phyloP scores from a whole-genome alignment of 352 stramenopile genomes.

The Pythium biforme region DNA sequence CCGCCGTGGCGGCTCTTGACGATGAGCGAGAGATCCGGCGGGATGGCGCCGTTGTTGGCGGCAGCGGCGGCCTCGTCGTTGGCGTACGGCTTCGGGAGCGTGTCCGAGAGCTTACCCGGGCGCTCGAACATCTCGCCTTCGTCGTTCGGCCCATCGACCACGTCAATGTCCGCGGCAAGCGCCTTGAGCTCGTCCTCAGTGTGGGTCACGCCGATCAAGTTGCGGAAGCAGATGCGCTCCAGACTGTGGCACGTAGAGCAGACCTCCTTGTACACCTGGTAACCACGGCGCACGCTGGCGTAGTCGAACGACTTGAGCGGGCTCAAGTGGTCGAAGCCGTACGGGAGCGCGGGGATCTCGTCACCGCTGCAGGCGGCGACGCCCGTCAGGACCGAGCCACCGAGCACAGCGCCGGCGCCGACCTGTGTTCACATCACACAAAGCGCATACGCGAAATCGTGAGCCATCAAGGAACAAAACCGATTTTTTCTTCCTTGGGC shows the following conservation, averaged over 20 bases:
- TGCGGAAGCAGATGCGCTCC: constrained; percentile 97
- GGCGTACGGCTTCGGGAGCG: constrained; percentile 94
- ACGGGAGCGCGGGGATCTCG: constrained; percentile 84
- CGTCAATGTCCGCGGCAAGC: constrained; percentile 93
- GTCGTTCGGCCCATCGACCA: constrained; percentile 97
- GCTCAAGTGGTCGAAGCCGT: constrained; percentile 88
- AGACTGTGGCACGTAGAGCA: constrained; percentile 98
- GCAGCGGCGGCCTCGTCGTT: constrained; percentile 97
- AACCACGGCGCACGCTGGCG: constrained; percentile 94
- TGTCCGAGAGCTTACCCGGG: constrained; percentile 96
- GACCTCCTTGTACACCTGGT: constrained; percentile 99
- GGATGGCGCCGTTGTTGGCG: constrained; percentile 97
- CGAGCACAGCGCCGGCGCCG: constrained; percentile 62
- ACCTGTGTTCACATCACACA: constrained; percentile 37
- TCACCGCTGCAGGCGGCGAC: constrained; percentile 84
- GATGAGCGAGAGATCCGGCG: constrained; percentile 98
- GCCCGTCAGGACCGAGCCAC: constrained; percentile 75
- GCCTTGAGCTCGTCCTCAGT: constrained; percentile 91
- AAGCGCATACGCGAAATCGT: constrained; percentile 14
- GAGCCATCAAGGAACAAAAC: constrained; percentile 1
- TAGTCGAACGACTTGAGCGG: constrained; percentile 90
- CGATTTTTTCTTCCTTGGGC: constrained; percentile 11
- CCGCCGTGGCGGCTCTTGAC: constrained; percentile 95
- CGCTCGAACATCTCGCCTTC: constrained; percentile 99
- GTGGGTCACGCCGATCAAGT: constrained; percentile 97